Conservation (phyloP, 345 rosid species). For the Gossypium anomalum region DNA sequence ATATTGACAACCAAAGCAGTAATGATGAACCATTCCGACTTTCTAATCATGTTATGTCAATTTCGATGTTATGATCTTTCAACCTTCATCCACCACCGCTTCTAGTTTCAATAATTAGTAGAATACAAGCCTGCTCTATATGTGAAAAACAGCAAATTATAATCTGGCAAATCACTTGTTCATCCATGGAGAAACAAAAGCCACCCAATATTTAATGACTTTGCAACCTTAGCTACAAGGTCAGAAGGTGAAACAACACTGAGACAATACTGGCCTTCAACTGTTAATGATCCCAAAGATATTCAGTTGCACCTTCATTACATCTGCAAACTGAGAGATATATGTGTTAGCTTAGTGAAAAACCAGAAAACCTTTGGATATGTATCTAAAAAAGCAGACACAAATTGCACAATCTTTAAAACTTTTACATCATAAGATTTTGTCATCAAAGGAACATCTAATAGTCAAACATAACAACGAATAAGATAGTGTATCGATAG, state of each 20-base stretch:
- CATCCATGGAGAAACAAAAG: not conserved
- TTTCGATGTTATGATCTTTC: not conserved
- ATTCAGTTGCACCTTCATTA: not conserved
- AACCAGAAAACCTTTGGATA: not conserved
- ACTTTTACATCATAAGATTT: not conserved
- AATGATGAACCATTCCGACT: not conserved
- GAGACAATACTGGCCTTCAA: not conserved
- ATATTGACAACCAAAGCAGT: not conserved
- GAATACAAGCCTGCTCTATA: constrained; percentile 4
- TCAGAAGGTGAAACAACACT: not conserved
- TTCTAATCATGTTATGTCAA: not conserved
- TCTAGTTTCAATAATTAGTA: constrained; percentile 1
- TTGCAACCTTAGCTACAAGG: not conserved
- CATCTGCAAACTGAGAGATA: constrained; percentile 5
- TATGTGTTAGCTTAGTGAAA: not conserved
- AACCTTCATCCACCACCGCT: not conserved
- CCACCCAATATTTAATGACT: not conserved
- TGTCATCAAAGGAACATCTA: not conserved
- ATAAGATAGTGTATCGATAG: not conserved
- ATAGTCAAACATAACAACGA: not conserved
- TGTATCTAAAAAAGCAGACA: not conserved
- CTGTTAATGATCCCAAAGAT: not conserved
- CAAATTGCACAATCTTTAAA: not conserved
- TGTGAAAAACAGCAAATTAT: not conserved
- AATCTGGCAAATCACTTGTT: not conserved